Base-by-base conservation (phyloP, 2,329 filamentous ascomycete species). In the Ophiostoma ips region DNA sequence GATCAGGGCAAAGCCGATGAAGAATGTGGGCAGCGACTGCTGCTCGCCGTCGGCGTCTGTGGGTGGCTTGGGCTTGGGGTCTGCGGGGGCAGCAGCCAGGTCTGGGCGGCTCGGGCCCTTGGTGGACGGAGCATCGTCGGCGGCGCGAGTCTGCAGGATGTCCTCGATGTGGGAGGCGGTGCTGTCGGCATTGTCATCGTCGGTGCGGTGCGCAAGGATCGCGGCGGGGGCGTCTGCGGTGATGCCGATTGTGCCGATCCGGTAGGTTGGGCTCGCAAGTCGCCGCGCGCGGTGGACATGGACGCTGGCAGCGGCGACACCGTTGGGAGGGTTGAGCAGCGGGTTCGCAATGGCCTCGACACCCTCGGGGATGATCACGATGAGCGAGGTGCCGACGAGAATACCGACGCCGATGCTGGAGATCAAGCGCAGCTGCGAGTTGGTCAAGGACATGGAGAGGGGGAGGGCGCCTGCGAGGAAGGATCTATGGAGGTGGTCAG, bases 291-390 rank as follows among this genome's bases (percentile, higher is more conserved):
- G 13, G 40, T 52, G 47, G 6, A 30, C 19, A 5, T 47, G 40
- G 28, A 24, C 16, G 10, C 10, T 15, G 24, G 40, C 24, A 6
- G 35, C 35, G 24, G 24, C 40, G 40, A 21, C 40, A 43, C 40
- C 30, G 24, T 43, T 43, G n/a, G 40, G 16, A 10, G 52, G 38
- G 35, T 46, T 52, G n/a, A 56, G 51, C 19, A 53, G 65, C 3
- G 74, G 68, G 13, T 73, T 80, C 58, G 92, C 87, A 51, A 95
- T 75, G 3, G 92, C 90, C 63, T 95, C 89, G 53, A 96, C 83
- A 35, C 92, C 92, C 66, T 98, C 92, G 1, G 92, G 92, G 60
- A 98, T 95, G 61, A 98, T 96, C 31, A 98, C 88, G 56, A 96
- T 90, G 56, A 98, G 75, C 1, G 90, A 90, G 28, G 92, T 96